Conservation (phyloP, 345 rosid species). For the Populus pruinosa region DNA sequence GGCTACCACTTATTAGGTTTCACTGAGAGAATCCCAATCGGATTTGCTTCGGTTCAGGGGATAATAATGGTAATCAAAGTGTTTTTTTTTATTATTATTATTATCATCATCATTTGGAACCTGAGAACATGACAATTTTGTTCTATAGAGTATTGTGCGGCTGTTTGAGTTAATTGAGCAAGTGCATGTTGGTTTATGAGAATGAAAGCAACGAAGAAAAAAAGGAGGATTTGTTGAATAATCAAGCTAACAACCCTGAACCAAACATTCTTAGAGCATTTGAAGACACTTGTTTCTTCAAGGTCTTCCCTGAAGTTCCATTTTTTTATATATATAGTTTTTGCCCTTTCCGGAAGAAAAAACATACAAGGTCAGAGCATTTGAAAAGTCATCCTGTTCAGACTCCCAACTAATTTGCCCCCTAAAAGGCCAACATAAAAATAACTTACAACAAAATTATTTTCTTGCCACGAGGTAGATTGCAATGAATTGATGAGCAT, state of each 20-base stretch:
- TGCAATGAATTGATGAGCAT: neutral
- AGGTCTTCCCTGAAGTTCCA: too few relatives aligned
- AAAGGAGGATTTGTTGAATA: neutral
- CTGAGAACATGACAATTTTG: neutral
- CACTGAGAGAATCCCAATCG: slow-evolving; percentile 81
- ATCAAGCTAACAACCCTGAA: too few relatives aligned
- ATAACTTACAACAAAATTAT: too few relatives aligned
- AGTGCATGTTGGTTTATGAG: neutral
- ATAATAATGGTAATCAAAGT: slow-evolving; percentile 15
- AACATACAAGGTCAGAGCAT: too few relatives aligned
- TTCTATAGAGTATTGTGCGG: neutral
- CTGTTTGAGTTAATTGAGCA: neutral
- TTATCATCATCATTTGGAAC: neutral
- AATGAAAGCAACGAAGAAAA: neutral
- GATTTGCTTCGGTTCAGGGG: slow-evolving; percentile 69
- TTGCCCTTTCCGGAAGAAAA: too few relatives aligned
- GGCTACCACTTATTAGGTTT: slow-evolving; percentile 36
- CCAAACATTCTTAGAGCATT: too few relatives aligned
- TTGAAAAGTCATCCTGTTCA: too few relatives aligned
- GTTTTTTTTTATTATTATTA: neutral
- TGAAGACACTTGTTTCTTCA: too few relatives aligned
- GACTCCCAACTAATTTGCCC: too few relatives aligned
- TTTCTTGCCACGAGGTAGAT: too few relatives aligned
- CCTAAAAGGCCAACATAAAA: too few relatives aligned
- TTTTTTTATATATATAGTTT: too few relatives aligned